Evolutionary conservation across 2,329 filamentous ascomycete species (phyloP), one percentile per base, ranked within the genome.

Genomic region (Trichocomaceae sp.): DNA sequence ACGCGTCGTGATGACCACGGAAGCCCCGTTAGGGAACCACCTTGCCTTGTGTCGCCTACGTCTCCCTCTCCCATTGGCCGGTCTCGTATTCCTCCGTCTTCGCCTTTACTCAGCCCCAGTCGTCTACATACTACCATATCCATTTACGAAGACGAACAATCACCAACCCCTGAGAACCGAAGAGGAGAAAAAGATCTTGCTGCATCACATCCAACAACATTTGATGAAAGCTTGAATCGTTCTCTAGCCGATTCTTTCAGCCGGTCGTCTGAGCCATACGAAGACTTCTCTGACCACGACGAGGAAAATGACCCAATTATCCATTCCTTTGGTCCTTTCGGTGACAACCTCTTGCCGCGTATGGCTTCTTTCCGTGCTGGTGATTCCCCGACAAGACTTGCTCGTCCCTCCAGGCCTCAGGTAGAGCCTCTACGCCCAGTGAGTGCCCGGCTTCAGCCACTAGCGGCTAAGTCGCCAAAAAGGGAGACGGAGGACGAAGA

Each of bases 231-330:
- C 6, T 15, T 48, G 17, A 52, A 37, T 22, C 19, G 60, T 65
- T 47, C 62, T 64, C 52, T 71, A 9, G 64, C 66, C 39, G 64
- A 62, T 1, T 69, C 64, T 49, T 64, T 67, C n/a, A 69, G 67
- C 55, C 69, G 71, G 19, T 53, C 67, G 37, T 66, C 65, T 56
- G 70, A 72, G 52, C 69, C 74, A 5, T 48, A 37, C 17, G 84
- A 86, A 17, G 84, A 90, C 17, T 82, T 86, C 52, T 85, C 88
- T 50, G 84, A 95, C 59, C 85, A 88, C 0, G 87, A 92, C 63
- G 91, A 96, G 75, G 92, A 97, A 72, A 96, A 96, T 60, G 93
- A 97, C 62, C 91, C 91, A 2, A 84, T 96, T 53, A 78, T 96
- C 17, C 88, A 93, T 70, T 96, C 91, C 0, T 96, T 96, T 62